Evolutionary conservation across 2,329 filamentous ascomycete species (phyloP).

Genomic region (Sphaerulina vaccinii): DNA sequence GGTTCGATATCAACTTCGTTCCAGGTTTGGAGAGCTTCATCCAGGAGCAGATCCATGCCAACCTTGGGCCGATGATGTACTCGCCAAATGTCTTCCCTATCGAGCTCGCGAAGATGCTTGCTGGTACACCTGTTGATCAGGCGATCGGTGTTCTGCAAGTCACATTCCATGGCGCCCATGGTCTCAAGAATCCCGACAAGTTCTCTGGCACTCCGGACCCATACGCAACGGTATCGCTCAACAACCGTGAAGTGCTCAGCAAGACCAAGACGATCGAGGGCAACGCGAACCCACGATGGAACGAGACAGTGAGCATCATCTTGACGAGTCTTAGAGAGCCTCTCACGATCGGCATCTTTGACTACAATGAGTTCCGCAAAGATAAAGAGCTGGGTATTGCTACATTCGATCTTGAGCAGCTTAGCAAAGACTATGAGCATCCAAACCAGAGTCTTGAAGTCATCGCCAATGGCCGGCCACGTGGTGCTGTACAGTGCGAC

Average conservation of each 20-base stretch:
- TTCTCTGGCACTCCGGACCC: slow-evolving; percentile 91
- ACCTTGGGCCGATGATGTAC: slow-evolving; percentile 96
- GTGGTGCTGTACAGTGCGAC: slow-evolving; percentile 77
- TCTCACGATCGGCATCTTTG: slow-evolving; percentile 79
- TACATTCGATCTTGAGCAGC: slow-evolving; percentile 77
- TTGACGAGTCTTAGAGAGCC: slow-evolving; percentile 87
- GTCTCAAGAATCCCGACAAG: slow-evolving; percentile 92
- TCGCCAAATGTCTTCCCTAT: slow-evolving; percentile 96
- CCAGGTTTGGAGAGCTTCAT: slow-evolving; percentile 93
- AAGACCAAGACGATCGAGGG: slow-evolving; percentile 86
- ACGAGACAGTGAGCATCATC: slow-evolving; percentile 94
- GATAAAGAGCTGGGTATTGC: slow-evolving; percentile 91
- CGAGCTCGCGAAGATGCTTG: slow-evolving; percentile 96
- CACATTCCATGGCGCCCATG: slow-evolving; percentile 85
- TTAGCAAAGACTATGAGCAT: slow-evolving; percentile 73
- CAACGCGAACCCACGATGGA: slow-evolving; percentile 86
- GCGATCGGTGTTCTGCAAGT: slow-evolving; percentile 91
- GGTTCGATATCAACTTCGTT: slow-evolving; percentile 99
- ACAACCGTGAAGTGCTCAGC: slow-evolving; percentile 75
- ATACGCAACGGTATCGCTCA: slow-evolving; percentile 81
- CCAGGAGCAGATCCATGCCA: slow-evolving; percentile 91
- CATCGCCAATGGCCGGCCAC: slow-evolving; percentile 76
- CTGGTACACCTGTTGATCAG: slow-evolving; percentile 89
- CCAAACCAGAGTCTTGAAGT: slow-evolving; percentile 87
- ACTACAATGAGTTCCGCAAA: slow-evolving; percentile 95